A percentile compares a stretch with the other conserved stretches of the same genome.
Evolutionary conservation across 2,329 filamentous ascomycete genomes (phyloP).

Genomic region (Paraphaeosphaeria sporulosa): DNA sequence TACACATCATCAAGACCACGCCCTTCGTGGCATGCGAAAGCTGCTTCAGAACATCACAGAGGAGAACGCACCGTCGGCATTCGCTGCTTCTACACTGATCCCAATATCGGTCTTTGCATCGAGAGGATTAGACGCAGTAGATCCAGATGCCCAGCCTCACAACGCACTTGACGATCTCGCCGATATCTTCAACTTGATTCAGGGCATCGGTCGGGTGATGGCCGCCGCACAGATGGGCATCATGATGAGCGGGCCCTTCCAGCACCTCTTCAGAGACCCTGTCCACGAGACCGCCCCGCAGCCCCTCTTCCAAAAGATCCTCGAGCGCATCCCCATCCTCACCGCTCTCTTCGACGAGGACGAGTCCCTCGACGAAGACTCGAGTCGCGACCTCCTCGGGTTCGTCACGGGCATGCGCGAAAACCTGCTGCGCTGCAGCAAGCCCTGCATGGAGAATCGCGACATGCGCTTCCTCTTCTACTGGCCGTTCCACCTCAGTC

Average conservation of each 20-base stretch:
- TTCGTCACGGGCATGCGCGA: slow-evolving; percentile 30
- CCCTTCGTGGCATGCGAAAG: slow-evolving; percentile 41
- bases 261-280: slow-evolving; percentile 29
- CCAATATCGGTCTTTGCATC: slow-evolving; percentile 43
- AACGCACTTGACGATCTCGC: slow-evolving; percentile 40
- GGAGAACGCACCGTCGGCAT: slow-evolving; percentile 41
- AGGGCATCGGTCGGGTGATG: slow-evolving; percentile 44
- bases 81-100: slow-evolving; percentile 42
- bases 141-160: slow-evolving; percentile 12
- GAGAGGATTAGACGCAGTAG: slow-evolving; percentile 32
- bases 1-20: slow-evolving; percentile 47
- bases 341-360: slow-evolving; percentile 30
- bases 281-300: slow-evolving; percentile 31
- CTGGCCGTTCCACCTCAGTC: slow-evolving; percentile 49
- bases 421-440: slow-evolving; percentile 29
- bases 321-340: slow-evolving; percentile 30
- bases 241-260: slow-evolving; percentile 35
- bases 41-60: slow-evolving; percentile 37
- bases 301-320: slow-evolving; percentile 36
- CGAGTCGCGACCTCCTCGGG: slow-evolving; percentile 25
- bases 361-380: slow-evolving; percentile 25
- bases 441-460: slow-evolving; percentile 39
- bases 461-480: slow-evolving; percentile 45
- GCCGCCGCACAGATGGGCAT: slow-evolving; percentile 23
- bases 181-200: slow-evolving; percentile 46